Conservation (phyloP, 768 basidiomycete species). For the Rhizopogon salebrosus region DNA sequence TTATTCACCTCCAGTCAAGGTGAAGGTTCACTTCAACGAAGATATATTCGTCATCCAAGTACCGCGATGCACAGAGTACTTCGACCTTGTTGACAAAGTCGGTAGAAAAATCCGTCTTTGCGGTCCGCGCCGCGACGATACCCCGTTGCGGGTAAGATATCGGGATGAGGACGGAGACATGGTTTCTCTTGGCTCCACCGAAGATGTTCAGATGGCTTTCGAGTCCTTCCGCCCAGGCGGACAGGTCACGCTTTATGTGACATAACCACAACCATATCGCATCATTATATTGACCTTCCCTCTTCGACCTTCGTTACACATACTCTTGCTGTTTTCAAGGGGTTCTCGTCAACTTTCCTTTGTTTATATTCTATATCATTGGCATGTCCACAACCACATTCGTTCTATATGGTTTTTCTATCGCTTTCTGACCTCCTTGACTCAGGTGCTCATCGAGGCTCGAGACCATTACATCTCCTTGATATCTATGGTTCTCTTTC, state of each 20-base stretch:
- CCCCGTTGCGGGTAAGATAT: slow-evolving; percentile 83
- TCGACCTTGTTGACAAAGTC: slow-evolving; percentile 83
- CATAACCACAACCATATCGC: slow-evolving; percentile 30
- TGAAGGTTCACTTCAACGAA: slow-evolving; percentile 93
- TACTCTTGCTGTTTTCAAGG: slow-evolving; percentile 10
- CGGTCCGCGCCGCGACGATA: slow-evolving; percentile 73
- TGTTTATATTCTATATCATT: slow-evolving; percentile 12
- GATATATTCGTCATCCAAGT: slow-evolving; percentile 96
- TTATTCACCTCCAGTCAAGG: slow-evolving; percentile 58
- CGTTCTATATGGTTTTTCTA: slow-evolving; percentile 15
- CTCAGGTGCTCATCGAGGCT: slow-evolving; percentile 5
- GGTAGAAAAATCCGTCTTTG: slow-evolving; percentile 91
- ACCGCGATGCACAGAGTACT: slow-evolving; percentile 70
- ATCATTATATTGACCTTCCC: background rate
- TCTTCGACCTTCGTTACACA: slow-evolving; percentile 6
- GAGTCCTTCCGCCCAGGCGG: slow-evolving; percentile 76
- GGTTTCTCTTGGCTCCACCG: slow-evolving; percentile 82
- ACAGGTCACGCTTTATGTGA: slow-evolving; percentile 78
- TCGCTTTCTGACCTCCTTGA: slow-evolving; percentile 15
- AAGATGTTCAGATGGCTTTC: slow-evolving; percentile 93
- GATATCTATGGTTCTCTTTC: slow-evolving; percentile 6
- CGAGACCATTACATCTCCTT: slow-evolving; percentile 8
- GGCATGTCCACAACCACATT: slow-evolving; percentile 15
- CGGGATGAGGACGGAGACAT: slow-evolving; percentile 91
- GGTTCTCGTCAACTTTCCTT: slow-evolving; percentile 6